A percentile compares a stretch with the other conserved stretches of the same genome.
phyloP scores from a whole-genome alignment of 805 yeast species.

The Candida ovalis region DNA sequence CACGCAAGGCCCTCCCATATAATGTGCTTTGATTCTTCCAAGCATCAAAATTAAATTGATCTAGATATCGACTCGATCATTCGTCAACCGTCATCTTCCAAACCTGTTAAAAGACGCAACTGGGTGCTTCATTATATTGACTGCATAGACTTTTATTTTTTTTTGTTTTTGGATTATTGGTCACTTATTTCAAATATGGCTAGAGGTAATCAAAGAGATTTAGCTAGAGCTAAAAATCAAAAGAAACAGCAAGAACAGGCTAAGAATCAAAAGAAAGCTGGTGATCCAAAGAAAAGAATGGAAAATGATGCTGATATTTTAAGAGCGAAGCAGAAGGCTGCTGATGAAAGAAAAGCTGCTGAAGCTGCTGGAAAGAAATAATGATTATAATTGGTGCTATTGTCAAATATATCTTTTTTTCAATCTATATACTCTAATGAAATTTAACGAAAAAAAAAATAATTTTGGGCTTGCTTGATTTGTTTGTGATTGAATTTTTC shows the following conservation, averaged over 20 bases:
- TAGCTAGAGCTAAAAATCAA: constrained; percentile 82
- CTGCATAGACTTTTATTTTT: neutral
- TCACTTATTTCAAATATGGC: constrained; percentile 51
- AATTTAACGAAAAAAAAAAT: neutral
- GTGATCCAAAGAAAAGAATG: constrained; percentile 82
- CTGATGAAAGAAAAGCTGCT: constrained; percentile 42
- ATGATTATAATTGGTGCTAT: no score
- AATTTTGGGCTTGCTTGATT: no score
- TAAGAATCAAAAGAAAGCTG: constrained; percentile 57
- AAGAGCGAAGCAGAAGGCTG: constrained; percentile 83
- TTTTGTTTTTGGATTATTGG: neutral
- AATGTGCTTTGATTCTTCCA: no score
- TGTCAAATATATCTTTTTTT: neutral
- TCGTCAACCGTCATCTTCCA: no score
- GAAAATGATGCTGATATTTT: constrained; percentile 88
- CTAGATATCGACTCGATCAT: no score
- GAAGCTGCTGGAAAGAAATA: constrained; percentile 23
- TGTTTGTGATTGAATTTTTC: no score
- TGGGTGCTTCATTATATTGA: no score
- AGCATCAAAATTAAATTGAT: no score
- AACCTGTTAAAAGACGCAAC: no score
- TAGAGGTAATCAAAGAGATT: constrained; percentile 94
- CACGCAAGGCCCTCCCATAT: no score
- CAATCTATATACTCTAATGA: no score
- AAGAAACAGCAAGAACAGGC: constrained; percentile 71